Evolutionary conservation across 495 filamentous ascomycete species (phyloP).

Genomic region (Neurospora cerealis): DNA sequence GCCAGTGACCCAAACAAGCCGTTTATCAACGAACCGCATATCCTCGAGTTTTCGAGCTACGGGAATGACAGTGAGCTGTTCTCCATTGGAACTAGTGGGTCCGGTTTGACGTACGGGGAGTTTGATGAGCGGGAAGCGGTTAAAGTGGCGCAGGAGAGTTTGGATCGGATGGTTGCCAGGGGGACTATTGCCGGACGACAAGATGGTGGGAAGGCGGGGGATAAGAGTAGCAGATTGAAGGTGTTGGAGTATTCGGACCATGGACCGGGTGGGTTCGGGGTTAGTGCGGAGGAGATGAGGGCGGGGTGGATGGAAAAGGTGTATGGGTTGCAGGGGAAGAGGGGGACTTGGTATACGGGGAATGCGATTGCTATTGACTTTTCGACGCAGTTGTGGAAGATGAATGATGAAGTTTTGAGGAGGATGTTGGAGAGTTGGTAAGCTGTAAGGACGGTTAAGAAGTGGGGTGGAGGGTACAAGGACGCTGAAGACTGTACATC

Average conservation of each 20-base stretch:
- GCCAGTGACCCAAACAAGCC: not conserved
- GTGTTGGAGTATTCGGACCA: slow-evolving; percentile 28
- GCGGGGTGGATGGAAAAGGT: slow-evolving; percentile 28
- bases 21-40: slow-evolving; percentile 4
- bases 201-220: too few species aligned
- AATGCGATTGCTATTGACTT: slow-evolving; percentile 8
- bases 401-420: slow-evolving; percentile 6
- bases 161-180: slow-evolving; percentile 6
- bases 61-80: not conserved
- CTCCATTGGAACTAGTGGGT: slow-evolving; percentile 1
- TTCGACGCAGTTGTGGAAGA: slow-evolving; percentile 7
- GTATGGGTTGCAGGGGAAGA: slow-evolving; percentile 30
- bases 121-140: not conserved
- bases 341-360: slow-evolving; percentile 33
- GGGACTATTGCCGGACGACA: too few species aligned
- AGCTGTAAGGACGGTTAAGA: not conserved
- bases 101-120: not conserved
- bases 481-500: not conserved
- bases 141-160: not conserved
- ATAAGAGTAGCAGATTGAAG: not conserved
- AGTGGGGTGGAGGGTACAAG: not conserved
- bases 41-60: not conserved
- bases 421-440: not conserved
- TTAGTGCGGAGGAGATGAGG: slow-evolving; percentile 20
- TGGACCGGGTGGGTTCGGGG: slow-evolving; percentile 24